Evolutionary conservation across 768 basidiomycete species (phyloP), one percentile per base, ranked within the genome.

Genomic region (Macrocybe gigantea): DNA sequence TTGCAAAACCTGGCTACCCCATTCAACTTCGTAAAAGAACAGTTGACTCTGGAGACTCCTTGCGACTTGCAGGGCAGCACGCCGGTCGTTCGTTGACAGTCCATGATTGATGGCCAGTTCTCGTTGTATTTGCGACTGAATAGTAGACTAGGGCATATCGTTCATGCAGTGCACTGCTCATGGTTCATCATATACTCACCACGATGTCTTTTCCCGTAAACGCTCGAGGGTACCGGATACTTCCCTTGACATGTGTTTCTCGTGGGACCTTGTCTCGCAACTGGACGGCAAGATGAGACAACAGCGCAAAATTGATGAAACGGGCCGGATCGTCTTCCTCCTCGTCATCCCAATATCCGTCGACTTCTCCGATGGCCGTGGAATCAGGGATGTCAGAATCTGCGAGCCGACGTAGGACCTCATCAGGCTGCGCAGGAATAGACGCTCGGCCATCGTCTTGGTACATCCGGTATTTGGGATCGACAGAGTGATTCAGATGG

Each of bases 11-110:
- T 83, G 80, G 43, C 83, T 82, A 31, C 88, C 91, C 90, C 93
- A 95, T 60, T 97, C 93, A 6, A 97, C 93, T 62, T 98, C 95
- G 60, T 92, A 91, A 65, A 96, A 94, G 74, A 93, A 97, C 5
- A 98, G 75, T 61, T 95, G 92, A 49, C 80, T 85, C 60, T 97
- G 93, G 34, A 98, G 72, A 49, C 88, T 90, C 35, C 92, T 83
- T 4, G 93, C 96, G 34, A 95, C 85, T 60, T 88, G 83, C 30
- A 96, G 69, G 4, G 94, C 91, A 11, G 85, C 83, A 5, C 88
- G 79, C 6, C 94, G 76, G 56, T 94, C 91, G 51, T 77, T 84
- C 0, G 82, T 83, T 3, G 83, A 82, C 33, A 86, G 73, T 8
- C 80, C 82, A 51, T 89, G 85, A 47, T 83, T 80, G 57, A 85